Evolutionary conservation across 495 filamentous ascomycete species (phyloP).

Genomic region (Talaromyces liani): DNA sequence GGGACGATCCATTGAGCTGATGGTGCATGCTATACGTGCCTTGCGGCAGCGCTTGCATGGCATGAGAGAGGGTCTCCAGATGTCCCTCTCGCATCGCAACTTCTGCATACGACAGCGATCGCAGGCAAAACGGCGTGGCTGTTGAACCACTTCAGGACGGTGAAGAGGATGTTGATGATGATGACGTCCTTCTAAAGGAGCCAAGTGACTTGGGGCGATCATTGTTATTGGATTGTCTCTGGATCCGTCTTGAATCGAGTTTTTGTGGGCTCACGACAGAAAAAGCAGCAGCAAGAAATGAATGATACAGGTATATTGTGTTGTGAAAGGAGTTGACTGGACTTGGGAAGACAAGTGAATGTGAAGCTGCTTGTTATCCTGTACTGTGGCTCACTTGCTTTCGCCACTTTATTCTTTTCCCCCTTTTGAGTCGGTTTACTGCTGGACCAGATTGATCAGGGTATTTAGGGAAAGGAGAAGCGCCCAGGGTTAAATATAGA

Average conservation of each 20-base stretch:
- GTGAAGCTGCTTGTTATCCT: background rate
- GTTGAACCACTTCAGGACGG: slow-evolving; percentile 6
- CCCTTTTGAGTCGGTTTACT: background rate
- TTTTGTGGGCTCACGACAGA: background rate
- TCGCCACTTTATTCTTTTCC: background rate
- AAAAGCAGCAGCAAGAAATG: background rate
- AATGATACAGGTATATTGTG: background rate
- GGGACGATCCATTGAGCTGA: slow-evolving; percentile 8
- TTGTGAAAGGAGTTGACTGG: background rate
- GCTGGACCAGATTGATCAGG: background rate
- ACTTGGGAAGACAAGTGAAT: background rate
- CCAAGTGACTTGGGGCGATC: slow-evolving; percentile 2
- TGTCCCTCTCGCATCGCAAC: slow-evolving; percentile 11
- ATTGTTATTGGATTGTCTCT: background rate
- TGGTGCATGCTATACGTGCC: slow-evolving; percentile 7
- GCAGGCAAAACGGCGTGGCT: slow-evolving; percentile 11
- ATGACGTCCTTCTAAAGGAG: slow-evolving; percentile 4
- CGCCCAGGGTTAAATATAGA: background rate
- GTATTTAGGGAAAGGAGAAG: background rate
- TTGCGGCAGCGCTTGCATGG: slow-evolving; percentile 11
- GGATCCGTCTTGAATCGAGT: background rate
- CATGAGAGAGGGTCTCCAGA: slow-evolving; percentile 10
- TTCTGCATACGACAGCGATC: slow-evolving; percentile 12
- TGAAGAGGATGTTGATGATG: background rate
- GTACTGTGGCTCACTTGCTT: background rate